Conservation (phyloP, 1,284 basidiomycete genomes). For the Ustilago crameri region DNA sequence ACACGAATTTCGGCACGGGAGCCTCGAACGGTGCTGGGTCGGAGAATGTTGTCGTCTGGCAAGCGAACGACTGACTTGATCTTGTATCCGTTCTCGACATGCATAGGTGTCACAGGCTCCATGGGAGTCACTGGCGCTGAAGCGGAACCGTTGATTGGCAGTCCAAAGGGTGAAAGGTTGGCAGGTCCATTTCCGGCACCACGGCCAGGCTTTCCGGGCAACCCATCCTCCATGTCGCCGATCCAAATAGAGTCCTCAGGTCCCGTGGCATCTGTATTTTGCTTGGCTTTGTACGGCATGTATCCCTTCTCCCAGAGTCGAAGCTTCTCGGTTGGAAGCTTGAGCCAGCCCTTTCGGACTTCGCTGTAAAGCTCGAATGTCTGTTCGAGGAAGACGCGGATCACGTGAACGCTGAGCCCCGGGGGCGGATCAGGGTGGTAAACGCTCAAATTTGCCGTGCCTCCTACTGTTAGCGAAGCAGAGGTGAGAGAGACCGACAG, state of each 20-base stretch:
- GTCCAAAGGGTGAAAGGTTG: constrained; percentile 49
- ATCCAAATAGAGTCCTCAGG: constrained; percentile 58
- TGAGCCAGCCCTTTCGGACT: constrained; percentile 56
- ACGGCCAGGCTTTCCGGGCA: constrained; percentile 48
- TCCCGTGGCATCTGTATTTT: constrained; percentile 36
- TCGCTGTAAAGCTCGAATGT: constrained; percentile 64
- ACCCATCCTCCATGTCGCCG: constrained; percentile 40
- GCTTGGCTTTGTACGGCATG: constrained; percentile 63
- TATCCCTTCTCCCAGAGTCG: constrained; percentile 64
- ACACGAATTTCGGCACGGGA: constrained; percentile 63
- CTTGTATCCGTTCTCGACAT: constrained; percentile 56
- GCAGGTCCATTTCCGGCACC: constrained; percentile 39
- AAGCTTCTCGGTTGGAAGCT: constrained; percentile 61
- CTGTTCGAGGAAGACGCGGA: constrained; percentile 65
- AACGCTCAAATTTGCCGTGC: constrained; percentile 55
- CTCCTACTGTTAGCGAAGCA: constrained; percentile 65
- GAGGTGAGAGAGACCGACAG: constrained; percentile 60
- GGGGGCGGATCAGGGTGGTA: constrained; percentile 64
- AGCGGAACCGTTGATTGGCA: constrained; percentile 47
- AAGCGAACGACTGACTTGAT: constrained; percentile 62
- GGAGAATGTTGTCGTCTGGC: constrained; percentile 62
- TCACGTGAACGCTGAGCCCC: constrained; percentile 61
- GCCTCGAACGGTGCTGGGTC: constrained; percentile 64
- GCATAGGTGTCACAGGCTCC: constrained; percentile 43
- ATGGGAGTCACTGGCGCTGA: constrained; percentile 49